These are phyloP conservation scores for Leccinum boreale DNA, from an alignment of 768 basidiomycete genomes.

Conservation along the genomic window DNA sequence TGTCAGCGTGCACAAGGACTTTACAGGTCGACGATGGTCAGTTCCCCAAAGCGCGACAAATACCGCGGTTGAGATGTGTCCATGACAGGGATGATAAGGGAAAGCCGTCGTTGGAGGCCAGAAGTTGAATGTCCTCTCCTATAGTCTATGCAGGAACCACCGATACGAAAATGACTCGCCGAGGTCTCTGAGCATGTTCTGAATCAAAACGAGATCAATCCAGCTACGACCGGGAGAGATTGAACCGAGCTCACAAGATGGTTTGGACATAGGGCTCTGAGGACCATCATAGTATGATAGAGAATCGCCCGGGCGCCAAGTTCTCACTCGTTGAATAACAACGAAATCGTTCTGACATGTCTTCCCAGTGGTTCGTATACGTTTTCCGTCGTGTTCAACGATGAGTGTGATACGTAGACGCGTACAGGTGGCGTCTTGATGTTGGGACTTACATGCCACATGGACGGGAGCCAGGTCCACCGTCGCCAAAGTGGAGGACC, in stretches of 20 bases:
- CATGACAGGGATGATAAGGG: constrained; percentile 53
- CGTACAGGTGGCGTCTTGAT: no score
- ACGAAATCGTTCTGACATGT: constrained; percentile 46
- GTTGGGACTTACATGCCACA: no score
- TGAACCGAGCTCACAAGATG: constrained; percentile 43
- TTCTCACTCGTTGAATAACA: constrained; percentile 52
- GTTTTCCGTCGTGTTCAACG: no score
- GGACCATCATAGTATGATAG: constrained; percentile 74
- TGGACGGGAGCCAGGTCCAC: no score
- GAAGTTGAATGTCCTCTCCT: constrained; percentile 48
- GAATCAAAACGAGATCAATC: background rate
- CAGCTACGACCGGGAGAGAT: background rate
- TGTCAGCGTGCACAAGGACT: no score
- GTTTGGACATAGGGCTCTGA: constrained; percentile 63
- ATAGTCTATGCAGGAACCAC: constrained; percentile 43
- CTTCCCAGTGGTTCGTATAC: constrained; percentile 47
- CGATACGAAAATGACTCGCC: constrained; percentile 53
- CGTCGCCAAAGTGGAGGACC: no score
- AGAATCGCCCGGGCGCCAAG: constrained; percentile 43
- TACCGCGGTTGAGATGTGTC: constrained; percentile 17
- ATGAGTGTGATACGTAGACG: no score
- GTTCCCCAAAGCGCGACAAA: constrained; percentile 10
- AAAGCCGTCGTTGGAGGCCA: constrained; percentile 57
- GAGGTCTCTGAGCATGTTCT: constrained; percentile 57
- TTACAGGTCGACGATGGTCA: constrained; percentile 41